A percentile compares a stretch with the other conserved stretches of the same genome.
Conservation (phyloP, 1,284 basidiomycete genomes). For the Ustilago shanxiensis region DNA sequence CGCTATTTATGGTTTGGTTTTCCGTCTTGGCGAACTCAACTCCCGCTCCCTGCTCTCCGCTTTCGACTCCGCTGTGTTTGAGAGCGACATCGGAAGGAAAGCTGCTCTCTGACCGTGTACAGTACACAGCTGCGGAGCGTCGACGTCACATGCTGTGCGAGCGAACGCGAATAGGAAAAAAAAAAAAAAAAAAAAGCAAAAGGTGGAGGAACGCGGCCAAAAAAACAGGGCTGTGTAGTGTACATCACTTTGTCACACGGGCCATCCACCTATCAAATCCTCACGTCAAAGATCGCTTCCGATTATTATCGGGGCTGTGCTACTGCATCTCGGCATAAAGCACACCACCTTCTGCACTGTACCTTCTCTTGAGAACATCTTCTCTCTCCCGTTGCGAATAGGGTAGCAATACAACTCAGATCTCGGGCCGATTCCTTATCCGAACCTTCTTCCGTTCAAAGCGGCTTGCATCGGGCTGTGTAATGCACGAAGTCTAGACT, state of each 20-base stretch:
- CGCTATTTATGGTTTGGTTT: conserved; percentile 1
- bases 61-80: not conserved
- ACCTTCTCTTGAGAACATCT: too few relatives aligned
- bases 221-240: conserved; percentile 27
- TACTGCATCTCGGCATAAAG: conserved; percentile 14
- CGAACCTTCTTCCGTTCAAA: not conserved
- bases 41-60: not conserved
- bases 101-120: too few relatives aligned
- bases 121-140: not conserved
- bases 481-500: not conserved
- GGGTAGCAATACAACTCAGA: not conserved
- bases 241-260: too few relatives aligned
- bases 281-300: not conserved
- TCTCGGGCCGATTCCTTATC: not conserved
- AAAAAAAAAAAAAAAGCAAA: too few relatives aligned
- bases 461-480: not conserved
- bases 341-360: too few relatives aligned
- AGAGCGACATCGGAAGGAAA: not conserved
- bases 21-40: not conserved
- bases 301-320: conserved; percentile 7
- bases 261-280: conserved; percentile 8
- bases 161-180: not conserved
- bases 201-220: not conserved
- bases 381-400: not conserved
- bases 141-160: conserved; percentile 9